Conservation (phyloP, 495 filamentous ascomycete species). For the Evernia prunastri region DNA sequence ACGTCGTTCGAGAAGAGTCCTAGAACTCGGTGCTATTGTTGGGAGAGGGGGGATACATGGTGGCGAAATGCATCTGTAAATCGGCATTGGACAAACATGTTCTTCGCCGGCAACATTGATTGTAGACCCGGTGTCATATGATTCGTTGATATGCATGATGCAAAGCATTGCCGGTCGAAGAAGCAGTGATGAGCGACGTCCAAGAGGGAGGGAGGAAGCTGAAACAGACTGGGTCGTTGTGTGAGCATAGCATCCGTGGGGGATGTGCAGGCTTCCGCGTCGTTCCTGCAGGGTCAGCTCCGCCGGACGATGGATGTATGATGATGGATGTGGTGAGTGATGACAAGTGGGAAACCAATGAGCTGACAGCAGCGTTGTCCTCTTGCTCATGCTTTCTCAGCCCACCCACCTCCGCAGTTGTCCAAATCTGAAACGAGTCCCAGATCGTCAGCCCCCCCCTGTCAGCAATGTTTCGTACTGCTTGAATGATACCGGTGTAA, state of each 20-base stretch:
- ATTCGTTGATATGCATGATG: not conserved
- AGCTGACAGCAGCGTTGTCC: not conserved
- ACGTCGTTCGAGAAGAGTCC: not conserved
- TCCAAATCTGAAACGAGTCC: not conserved
- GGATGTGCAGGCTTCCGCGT: not conserved
- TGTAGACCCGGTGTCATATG: not conserved
- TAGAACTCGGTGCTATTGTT: not conserved
- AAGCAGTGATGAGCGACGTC: not conserved
- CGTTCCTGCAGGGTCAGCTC: conserved; percentile 2
- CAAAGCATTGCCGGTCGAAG: not conserved
- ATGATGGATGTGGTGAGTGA: not conserved
- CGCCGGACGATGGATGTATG: not conserved
- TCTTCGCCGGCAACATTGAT: not conserved
- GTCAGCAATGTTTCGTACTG: not conserved
- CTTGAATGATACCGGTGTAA: not conserved
- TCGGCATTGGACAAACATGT: not conserved
- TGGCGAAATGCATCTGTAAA: not conserved
- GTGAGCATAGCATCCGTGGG: conserved; percentile 3
- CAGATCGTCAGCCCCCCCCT: not conserved
- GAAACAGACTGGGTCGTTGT: not conserved
- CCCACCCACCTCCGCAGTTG: not conserved
- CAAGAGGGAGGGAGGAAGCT: not conserved
- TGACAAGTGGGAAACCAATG: not conserved
- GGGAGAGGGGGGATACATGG: not conserved
- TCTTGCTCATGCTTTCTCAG: no score